Evolutionary conservation across 768 basidiomycete species (phyloP), one percentile per base, ranked within the genome.

Genomic region (Lactarius psammicola): DNA sequence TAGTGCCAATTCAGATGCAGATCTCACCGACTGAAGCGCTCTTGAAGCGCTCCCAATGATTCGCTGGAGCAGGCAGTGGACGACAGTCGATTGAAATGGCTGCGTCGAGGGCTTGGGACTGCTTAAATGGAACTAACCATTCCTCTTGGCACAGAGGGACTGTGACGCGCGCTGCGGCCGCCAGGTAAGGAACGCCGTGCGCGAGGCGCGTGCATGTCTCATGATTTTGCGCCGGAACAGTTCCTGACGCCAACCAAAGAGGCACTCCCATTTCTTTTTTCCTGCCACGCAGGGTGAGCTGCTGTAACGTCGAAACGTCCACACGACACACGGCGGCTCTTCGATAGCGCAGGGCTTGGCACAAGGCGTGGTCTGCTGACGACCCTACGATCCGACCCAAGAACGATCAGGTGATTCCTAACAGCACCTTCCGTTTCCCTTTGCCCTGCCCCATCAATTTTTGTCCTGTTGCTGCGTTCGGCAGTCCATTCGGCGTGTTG

Each of bases 121-220:
- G 44, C 36, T 65, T 60, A 23, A 60, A 56, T n/a, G 15, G 23
- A 28, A 56, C 59, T 28, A 18, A 55, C 18, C 30, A 13, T 51
- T 11, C 60, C 44, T 30, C 36, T 36, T 26, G 34, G 26, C 40
- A 30, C 6, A 30, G 36, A 38, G 7, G 36, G 49, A 42, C n/a
- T 8, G 46, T 15, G 23, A 51, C 56, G 55, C 55, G 30, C 54
- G 36, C 54, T 8, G 30, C 17, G 40, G 34, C 55, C 13, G 55
- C 58, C 53, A 30, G 54, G 40, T 13, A 20, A 49, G 46, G 49
- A 56, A 62, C 46, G 36, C 30, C 56, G 30, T 38, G 49, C 60
- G 31, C n/a, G 56, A 66, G 56, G 65, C 31, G 60, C 60, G 8
- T 57, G 55, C 51, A 66, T 38, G 56, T 58, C 65, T 54, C 44